Evolutionary conservation across 306 rosid genomes (phyloP), one percentile per base, ranked within the genome.

Genomic region (Biancaea sappan): DNA sequence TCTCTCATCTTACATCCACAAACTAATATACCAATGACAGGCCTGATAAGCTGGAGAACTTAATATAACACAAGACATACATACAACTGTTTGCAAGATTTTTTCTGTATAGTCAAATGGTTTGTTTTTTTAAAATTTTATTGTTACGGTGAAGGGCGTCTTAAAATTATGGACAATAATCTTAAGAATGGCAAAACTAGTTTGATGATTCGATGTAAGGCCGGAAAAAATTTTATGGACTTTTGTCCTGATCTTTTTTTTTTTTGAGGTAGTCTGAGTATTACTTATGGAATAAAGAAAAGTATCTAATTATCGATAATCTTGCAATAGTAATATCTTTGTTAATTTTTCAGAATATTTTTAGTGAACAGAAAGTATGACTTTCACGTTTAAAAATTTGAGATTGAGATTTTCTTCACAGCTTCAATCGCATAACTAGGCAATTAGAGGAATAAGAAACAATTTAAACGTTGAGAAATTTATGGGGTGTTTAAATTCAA

Each of bases 1-100:
- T 89, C 56, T 88, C 97, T 69, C 91, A 84, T 75, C 44, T 86
- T 69, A 75, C 98, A 54, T 88, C 86, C 81, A 88, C 96, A 81
- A 88, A 88, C 76, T 91, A 82, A 82, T 72, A 56, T 43, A 76
- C 29, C 60, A 69, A 40, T 68, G 80, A 76, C 48, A 81, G 50
- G 53, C 62, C 68, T 61, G 83, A 86, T 83, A 85, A n/a, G n/a
- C n/a, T n/a, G n/a, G n/a, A n/a, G n/a, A n/a, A n/a, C n/a, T 50
- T 51, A 38, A 71, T 76, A 56, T 40, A 72, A 52, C 69, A 77
- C 69, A 53, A 2, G 21, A 80, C 51, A 73, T 50, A 66, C 28
- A 52, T 66, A 35, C 29, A 83, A 71, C 82, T 61, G 78, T 78
- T 77, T 78, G 35, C 58, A 78, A 73, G 73, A 54, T 47, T 66